Evolutionary conservation across 2,329 filamentous ascomycete genomes (phyloP), one percentile per base, ranked within the genome.

Genomic region (Corniculantispora saksenae): DNA sequence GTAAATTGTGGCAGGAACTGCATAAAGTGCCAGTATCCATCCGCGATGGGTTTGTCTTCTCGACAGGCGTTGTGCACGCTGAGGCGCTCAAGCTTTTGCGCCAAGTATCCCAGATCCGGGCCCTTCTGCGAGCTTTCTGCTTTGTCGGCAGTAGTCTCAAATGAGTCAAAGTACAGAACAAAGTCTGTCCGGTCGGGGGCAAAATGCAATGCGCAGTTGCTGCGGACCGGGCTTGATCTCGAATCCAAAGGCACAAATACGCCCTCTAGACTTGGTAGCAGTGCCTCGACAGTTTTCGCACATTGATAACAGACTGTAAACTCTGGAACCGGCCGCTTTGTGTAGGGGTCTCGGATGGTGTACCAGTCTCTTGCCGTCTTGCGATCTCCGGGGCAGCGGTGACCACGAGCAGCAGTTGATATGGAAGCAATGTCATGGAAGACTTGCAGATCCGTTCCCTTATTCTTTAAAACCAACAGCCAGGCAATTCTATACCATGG

Each of bases 401-500:
- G 83, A 71, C 69, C 83, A 17, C 73, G 83, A 5, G 84, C 82
- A 2, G 84, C 80, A 7, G 72, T 61, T 19, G 71, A 67, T 47
- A 92, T 84, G 12, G 85, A 83, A 6, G 90, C 88, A 40, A 97
- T 82, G 45, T 86, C 84, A 66, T 90, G 86, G 35, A 97, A 82
- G 6, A 96, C 78, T 15, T 86, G 84, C 48, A 95, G 79, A 68
- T 92, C 88, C 3, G 84, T 81, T 21, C 86, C 81, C 15, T 86
- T 79, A 69, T 92, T 86, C 75, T 93, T 93, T 61, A 91, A 80
- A 2, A 89, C 94, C 67, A 97, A 83, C 3, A 94, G 83, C 87
- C 91, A 97, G 1, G 93, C 93, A 47, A 97, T 87, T 32, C 92
- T 88, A 71, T 92, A 90, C 92, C 93, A 97, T 1, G 90, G 86